Conservation (phyloP, 2,329 filamentous ascomycete species). For the Phyllosticta citribraziliensis region DNA sequence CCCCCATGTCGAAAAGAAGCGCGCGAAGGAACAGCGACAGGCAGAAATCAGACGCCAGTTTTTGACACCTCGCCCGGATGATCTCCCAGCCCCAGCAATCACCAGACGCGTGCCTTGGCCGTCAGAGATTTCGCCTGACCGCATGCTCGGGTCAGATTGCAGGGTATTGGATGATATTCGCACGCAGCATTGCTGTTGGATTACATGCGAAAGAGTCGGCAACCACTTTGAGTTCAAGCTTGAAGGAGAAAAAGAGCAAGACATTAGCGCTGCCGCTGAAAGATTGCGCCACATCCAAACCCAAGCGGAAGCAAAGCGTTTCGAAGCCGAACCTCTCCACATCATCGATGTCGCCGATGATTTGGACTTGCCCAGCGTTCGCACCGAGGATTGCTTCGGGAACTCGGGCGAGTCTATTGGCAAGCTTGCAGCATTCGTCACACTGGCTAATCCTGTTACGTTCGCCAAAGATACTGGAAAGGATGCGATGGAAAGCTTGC, state of each 20-base stretch:
- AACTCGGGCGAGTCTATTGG: neutral
- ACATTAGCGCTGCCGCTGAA: slow-evolving; percentile 16
- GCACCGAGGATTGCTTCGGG: neutral
- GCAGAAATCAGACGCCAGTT: no score
- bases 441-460: neutral
- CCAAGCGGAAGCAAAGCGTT: slow-evolving; percentile 14
- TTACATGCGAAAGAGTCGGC: slow-evolving; percentile 12
- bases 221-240: slow-evolving; percentile 17
- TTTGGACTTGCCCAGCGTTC: neutral
- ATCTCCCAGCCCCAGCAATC: no score
- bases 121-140: no score
- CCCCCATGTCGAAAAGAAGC: no score
- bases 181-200: slow-evolving; percentile 20
- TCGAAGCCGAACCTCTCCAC: slow-evolving; percentile 13
- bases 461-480: neutral
- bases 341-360: slow-evolving; percentile 12
- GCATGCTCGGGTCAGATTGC: no score
- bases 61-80: no score
- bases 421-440: neutral
- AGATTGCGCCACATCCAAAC: slow-evolving; percentile 17
- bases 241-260: slow-evolving; percentile 11
- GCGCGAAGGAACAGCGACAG: no score
- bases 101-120: no score
- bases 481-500: neutral
- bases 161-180: slow-evolving; percentile 20